A percentile compares a stretch with the other conserved stretches of the same genome.
Evolutionary conservation across 2,329 filamentous ascomycete genomes (phyloP).

Genomic region (Aspergillus uvarum): DNA sequence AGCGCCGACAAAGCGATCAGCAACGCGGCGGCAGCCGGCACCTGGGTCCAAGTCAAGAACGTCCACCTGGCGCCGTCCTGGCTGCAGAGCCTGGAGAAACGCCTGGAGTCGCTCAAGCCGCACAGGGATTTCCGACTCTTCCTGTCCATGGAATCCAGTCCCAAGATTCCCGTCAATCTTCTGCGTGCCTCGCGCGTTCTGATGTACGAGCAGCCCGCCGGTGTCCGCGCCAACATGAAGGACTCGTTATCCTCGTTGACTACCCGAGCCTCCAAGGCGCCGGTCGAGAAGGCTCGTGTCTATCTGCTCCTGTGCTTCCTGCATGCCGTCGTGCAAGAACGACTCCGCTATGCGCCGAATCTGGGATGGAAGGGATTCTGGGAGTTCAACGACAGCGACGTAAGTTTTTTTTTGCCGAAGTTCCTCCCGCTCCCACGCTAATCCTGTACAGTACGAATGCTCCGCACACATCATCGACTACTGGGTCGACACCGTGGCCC

Average conservation of each 20-base stretch:
- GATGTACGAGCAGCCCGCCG: constrained; percentile 97
- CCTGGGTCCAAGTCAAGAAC: constrained; percentile 98
- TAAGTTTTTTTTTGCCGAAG: constrained; percentile 55
- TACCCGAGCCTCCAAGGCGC: constrained; percentile 71
- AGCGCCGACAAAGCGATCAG: constrained; percentile 94
- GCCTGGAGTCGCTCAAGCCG: constrained; percentile 91
- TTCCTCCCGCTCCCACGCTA: constrained; percentile 19
- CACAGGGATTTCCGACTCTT: constrained; percentile 92
- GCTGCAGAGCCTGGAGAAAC: constrained; percentile 96
- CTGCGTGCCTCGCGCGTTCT: constrained; percentile 89
- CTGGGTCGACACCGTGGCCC: constrained; percentile 82
- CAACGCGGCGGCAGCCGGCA: constrained; percentile 85
- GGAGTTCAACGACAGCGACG: constrained; percentile 99
- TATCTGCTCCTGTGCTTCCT: constrained; percentile 92
- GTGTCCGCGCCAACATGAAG: constrained; percentile 97
- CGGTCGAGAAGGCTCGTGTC: constrained; percentile 84
- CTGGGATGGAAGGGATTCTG: constrained; percentile 98
- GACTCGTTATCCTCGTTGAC: constrained; percentile 86
- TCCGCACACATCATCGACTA: constrained; percentile 93
- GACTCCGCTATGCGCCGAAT: constrained; percentile 87
- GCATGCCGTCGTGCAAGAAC: constrained; percentile 92
- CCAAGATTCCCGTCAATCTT: constrained; percentile 94
- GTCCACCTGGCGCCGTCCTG: constrained; percentile 94
- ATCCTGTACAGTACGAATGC: constrained; percentile 75
- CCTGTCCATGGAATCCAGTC: constrained; percentile 95